Conservation (phyloP, 129 eudicot species). For the Chrysanthemum lavandulifolium region DNA sequence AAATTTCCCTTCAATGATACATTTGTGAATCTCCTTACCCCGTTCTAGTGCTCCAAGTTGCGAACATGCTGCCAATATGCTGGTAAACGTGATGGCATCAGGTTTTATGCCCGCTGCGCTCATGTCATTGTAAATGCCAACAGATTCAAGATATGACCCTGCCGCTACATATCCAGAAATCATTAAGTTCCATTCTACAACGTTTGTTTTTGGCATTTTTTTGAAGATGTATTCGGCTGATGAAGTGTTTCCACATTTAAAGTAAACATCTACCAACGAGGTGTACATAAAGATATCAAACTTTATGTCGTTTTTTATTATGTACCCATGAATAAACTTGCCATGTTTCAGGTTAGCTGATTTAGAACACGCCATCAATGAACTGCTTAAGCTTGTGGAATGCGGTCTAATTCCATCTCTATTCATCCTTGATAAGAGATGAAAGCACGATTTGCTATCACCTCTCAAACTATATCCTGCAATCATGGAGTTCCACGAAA, state of each 20-base stretch:
- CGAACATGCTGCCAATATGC: neutral
- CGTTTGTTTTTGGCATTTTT: neutral
- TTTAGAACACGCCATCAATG: neutral
- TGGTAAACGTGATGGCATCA: neutral
- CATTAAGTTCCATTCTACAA: neutral
- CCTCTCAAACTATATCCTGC: too few relatives aligned
- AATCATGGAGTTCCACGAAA: too few relatives aligned
- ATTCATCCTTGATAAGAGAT: neutral
- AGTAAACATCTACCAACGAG: too few relatives aligned
- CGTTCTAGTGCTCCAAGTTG: neutral
- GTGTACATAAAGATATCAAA: neutral
- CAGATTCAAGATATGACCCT: neutral
- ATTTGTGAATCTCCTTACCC: neutral
- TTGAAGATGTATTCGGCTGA: neutral
- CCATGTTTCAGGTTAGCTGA: neutral
- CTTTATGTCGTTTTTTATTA: neutral
- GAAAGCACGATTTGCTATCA: neutral
- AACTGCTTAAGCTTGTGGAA: constrained; percentile 4
- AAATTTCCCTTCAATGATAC: neutral
- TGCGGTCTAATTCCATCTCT: neutral
- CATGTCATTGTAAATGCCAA: neutral
- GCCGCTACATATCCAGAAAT: neutral
- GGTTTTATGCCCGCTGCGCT: neutral
- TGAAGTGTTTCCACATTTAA: too few relatives aligned
- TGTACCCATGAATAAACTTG: neutral